Evolutionary conservation across 495 filamentous ascomycete species (phyloP), one percentile per base, ranked within the genome.

Genomic region (Penicillium cosmopolitanum): DNA sequence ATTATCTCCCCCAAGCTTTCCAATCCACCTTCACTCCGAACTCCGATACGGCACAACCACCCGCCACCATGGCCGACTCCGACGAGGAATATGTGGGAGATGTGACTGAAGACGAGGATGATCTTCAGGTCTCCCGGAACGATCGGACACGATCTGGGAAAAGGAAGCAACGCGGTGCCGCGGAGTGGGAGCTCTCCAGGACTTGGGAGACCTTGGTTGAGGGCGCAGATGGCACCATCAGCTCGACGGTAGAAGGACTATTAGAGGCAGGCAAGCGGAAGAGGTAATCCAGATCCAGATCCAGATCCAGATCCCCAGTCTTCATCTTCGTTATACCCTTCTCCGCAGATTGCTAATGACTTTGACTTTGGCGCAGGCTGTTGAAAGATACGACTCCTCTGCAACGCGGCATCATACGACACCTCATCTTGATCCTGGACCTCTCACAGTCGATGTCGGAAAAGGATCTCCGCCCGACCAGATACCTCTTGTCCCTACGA

Each of bases 341-440:
- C 23, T 31, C 28, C 28, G 28, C 28, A 31, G 28, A 31, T 9
- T 31, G 28, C 36, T 40, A 42, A 25, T 46, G 16, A 11, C 31
- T 33, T 23, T 64, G 36, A 13, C 36, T 53, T 54, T 43, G 50
- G 16, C 57, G 15, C 65, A 92, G 89, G 69, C 75, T 96, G 42
- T 80, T 96, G 54, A 87, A 88, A 73, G 95, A 98, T 68, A 97
- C 94, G 6, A 97, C 93, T 16, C 95, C 95, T 25, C 75, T 98
- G 23, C 95, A 98, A 73, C 87, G 95, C 56, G 95, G 95, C 50
- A 98, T 98, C 53, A 98, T 98, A 72, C 89, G 95, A 50, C 95
- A 97, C 71, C 75, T 98, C 23, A 87, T 97, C 61, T 81, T 98
- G 13, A 85, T 97, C 52, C 78, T 98, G n/a, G 95, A 98, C 70